Evolutionary conservation across 805 yeast species (phyloP), one percentile per base, ranked within the genome.

Genomic region (Kodamaea laetipori): DNA sequence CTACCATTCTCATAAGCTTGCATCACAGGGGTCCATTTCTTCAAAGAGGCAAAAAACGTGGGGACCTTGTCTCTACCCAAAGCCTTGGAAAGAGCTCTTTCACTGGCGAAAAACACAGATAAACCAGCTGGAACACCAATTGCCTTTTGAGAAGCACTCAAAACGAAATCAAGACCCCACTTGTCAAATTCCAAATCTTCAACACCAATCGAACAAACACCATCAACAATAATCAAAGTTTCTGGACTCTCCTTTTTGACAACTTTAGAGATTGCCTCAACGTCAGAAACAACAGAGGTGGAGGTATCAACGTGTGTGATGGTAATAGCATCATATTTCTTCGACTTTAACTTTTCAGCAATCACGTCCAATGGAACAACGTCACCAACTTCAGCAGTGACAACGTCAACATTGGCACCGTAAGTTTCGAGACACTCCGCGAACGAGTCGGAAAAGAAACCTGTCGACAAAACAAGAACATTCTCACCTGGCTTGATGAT

Each of bases 301-400:
- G 97, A 89, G 35, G 98, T 94, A 65, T 94, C 99, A 28, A 94
- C 97, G 56, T 92, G 98, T 32, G 97, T 92, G 56, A 90, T 77
- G 37, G 96, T 88, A 54, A 92, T 75, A 41, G 86, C 76, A 50
- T 77, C 62, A 71, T 85, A 92, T 47, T 70, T 65, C 41, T 74
- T 71, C 6, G 63, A 43, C 46, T 65, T 58, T 61, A 90, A 74
- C 45, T 80, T 76, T 8, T 68, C 60, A 59, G 81, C 84, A 34
- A 90, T 68, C 38, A 69, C 63, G 2, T 65, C 74, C 17, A 80
- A 60, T 23, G 84, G 77, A 13, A 87, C 87, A 26, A 74, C 75
- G 45, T 76, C 84, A 44, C 97, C 98, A 44, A 86, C 72, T 24
- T 78, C 77, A 16, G 96, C 88, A 43, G 80, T 77, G 38, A 89